These are phyloP conservation scores for Dicorynia guianensis DNA, from an alignment of 306 rosid genomes.

Conservation along the genomic window DNA sequence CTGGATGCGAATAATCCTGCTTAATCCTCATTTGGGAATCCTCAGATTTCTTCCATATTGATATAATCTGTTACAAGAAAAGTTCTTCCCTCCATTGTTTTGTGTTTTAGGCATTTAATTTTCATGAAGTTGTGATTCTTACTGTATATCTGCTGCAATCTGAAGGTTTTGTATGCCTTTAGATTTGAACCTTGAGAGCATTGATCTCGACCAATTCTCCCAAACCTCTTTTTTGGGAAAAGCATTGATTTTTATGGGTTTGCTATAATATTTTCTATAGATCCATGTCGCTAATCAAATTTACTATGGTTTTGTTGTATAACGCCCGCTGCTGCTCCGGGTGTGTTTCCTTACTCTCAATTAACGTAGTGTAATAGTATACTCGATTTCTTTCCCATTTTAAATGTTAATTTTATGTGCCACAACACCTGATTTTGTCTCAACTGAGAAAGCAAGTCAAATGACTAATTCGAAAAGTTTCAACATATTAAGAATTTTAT, in stretches of 20 bases:
- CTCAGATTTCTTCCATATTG: not conserved
- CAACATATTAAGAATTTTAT: not conserved
- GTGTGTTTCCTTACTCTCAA: constrained; percentile 43
- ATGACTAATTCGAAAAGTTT: not conserved
- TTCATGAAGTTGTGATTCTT: not conserved
- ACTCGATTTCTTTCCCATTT: not conserved
- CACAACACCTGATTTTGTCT: not conserved
- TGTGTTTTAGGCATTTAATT: not conserved
- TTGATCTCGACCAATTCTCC: not conserved
- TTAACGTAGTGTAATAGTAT: not conserved
- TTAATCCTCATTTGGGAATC: not conserved
- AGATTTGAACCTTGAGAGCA: not conserved
- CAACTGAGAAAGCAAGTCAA: not conserved
- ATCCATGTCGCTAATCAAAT: not conserved
- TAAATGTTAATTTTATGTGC: not conserved
- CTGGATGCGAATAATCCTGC: constrained; percentile 55
- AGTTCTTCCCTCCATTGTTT: constrained; percentile 4
- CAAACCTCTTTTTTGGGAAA: not conserved
- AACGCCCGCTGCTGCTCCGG: constrained; percentile 75
- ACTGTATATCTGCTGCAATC: not conserved
- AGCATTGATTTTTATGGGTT: not conserved
- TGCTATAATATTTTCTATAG: not conserved
- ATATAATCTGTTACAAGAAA: not conserved
- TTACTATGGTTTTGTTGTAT: constrained; percentile 10
- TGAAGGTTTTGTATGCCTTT: not conserved